Percentiles rank a stretch among this genome's conserved stretches.
Evolutionary conservation across 768 basidiomycete species (phyloP).

Genomic region (Hygrocybe punicea): DNA sequence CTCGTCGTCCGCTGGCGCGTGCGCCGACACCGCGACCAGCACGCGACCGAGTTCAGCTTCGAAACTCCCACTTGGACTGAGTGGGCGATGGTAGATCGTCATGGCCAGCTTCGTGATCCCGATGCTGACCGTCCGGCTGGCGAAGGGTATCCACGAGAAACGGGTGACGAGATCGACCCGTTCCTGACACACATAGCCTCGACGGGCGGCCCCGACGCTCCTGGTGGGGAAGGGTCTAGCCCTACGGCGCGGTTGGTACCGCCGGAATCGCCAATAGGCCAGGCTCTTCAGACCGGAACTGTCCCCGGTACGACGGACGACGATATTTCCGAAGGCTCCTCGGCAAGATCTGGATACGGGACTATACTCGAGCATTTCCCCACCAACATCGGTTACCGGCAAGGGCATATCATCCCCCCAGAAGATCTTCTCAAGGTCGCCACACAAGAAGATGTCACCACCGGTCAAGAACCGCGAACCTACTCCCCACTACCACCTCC

Average conservation of each 20-base stretch:
- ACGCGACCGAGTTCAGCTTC: neutral
- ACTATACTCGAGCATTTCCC: conserved; percentile 41
- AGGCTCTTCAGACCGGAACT: neutral
- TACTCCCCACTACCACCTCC: conserved; percentile 32
- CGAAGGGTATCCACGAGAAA: conserved; percentile 64
- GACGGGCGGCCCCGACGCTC: conserved; percentile 1
- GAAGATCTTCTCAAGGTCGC: conserved; percentile 38
- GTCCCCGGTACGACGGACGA: neutral
- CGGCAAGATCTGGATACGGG: conserved; percentile 12
- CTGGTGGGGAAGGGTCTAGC: neutral
- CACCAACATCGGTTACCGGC: neutral
- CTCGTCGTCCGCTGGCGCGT: conserved; percentile 46
- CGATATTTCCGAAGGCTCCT: neutral
- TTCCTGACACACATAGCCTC: conserved; percentile 46
- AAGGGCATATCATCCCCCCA: conserved; percentile 35
- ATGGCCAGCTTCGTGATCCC: neutral
- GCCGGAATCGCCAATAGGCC: neutral
- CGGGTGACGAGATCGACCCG: conserved; percentile 67
- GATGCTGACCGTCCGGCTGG: conserved; percentile 25
- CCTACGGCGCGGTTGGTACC: neutral
- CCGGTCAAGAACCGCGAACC: conserved; percentile 19
- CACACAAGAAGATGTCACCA: conserved; percentile 24
- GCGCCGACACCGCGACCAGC: conserved; percentile 35
- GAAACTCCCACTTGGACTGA: conserved; percentile 2
- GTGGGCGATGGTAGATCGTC: neutral